A percentile compares a stretch with the other conserved stretches of the same genome.
Evolutionary conservation across 352 stramenopile species (phyloP).

Genomic region (Saprolegnia diclina): DNA sequence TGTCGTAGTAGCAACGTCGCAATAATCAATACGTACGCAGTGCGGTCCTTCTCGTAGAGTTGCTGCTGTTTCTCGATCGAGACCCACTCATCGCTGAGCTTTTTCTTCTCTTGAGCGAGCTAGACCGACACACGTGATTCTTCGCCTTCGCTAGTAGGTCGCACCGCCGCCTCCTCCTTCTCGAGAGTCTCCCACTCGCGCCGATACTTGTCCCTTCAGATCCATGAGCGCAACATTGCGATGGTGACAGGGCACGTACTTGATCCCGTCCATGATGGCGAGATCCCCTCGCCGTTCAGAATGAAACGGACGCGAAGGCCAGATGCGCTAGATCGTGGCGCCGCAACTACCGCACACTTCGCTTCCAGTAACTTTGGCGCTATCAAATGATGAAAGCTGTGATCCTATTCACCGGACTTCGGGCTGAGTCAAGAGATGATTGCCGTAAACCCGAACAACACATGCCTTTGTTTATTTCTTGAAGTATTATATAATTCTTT

Average conservation of each 20-base stretch:
- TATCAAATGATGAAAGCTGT: no score
- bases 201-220: slow-evolving; percentile 16
- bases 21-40: slow-evolving; percentile 34
- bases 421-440: no score
- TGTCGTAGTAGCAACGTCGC: background rate
- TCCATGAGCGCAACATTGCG: background rate
- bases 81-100: slow-evolving; percentile 65
- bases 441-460: no score
- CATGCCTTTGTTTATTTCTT: no score
- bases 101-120: slow-evolving; percentile 71
- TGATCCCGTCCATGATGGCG: slow-evolving; percentile 4
- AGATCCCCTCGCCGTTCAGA: background rate
- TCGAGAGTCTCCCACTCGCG: slow-evolving; percentile 20
- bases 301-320: background rate
- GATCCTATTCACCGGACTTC: no score
- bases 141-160: no score
- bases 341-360: background rate
- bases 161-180: slow-evolving; percentile 19
- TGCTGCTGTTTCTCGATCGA: slow-evolving; percentile 56
- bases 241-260: slow-evolving; percentile 9
- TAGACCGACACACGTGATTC: slow-evolving; percentile 23
- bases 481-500: no score
- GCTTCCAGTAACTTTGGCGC: no score
- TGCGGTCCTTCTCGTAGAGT: slow-evolving; percentile 53
- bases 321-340: background rate